Evolutionary conservation across 768 basidiomycete species (phyloP).

Genomic region (Tephrocybe sp.): DNA sequence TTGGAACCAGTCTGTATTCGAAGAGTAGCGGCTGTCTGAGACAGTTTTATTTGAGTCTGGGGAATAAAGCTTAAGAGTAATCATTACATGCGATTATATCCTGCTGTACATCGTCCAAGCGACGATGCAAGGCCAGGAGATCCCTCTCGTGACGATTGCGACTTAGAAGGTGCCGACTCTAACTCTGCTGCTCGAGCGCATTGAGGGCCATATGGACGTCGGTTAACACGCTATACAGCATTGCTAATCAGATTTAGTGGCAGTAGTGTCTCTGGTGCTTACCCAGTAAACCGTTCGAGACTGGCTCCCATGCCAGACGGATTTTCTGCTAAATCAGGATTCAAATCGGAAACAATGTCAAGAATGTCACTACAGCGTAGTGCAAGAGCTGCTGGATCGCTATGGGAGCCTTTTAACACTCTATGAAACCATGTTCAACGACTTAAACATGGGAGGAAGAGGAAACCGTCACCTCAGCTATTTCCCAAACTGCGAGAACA

Average conservation of each 20-base stretch:
- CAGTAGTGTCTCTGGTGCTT: background rate
- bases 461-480: background rate
- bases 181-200: background rate
- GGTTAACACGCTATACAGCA: background rate
- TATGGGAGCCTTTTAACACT: background rate
- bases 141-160: background rate
- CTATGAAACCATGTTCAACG: background rate
- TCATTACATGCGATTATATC: background rate
- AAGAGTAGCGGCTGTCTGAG: background rate
- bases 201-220: background rate
- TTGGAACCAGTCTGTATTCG: background rate
- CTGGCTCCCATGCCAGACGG: background rate
- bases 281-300: background rate
- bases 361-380: constrained; percentile 1
- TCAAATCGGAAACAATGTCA: background rate
- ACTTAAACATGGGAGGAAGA: background rate
- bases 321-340: background rate
- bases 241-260: background rate
- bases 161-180: background rate
- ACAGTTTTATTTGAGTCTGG: background rate
- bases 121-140: background rate
- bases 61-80: background rate
- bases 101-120: background rate
- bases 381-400: background rate
- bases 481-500: constrained; percentile 1